phyloP scores from a whole-genome alignment of 352 stramenopile genomes.

The Pythium periplocum region DNA sequence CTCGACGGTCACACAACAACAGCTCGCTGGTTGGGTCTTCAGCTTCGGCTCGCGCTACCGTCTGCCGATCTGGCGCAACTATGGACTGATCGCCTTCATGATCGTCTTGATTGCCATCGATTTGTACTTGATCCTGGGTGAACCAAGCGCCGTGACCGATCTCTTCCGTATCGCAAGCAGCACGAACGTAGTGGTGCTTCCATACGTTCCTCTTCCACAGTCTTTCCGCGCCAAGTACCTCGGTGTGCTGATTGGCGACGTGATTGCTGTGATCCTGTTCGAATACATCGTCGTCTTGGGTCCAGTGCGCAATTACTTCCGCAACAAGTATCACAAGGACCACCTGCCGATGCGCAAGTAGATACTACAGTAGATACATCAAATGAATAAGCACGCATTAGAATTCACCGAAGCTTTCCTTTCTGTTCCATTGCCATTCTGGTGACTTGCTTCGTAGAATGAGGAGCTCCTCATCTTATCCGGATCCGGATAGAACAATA shows the following conservation, averaged over 20 bases:
- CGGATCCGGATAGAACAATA: too few relatives aligned
- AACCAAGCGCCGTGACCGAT: slow-evolving; percentile 26
- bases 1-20: slow-evolving; percentile 16
- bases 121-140: slow-evolving; percentile 25
- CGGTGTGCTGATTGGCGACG: slow-evolving; percentile 27
- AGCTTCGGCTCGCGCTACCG: slow-evolving; percentile 37
- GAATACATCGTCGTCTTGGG: slow-evolving; percentile 38
- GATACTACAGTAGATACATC: not conserved
- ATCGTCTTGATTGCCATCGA: slow-evolving; percentile 18
- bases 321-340: slow-evolving; percentile 21
- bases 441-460: too few relatives aligned
- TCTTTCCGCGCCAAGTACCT: slow-evolving; percentile 34
- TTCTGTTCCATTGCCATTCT: too few relatives aligned
- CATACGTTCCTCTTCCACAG: slow-evolving; percentile 41
- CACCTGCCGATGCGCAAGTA: slow-evolving; percentile 24
- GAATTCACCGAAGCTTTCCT: too few relatives aligned
- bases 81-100: slow-evolving; percentile 18
- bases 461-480: too few relatives aligned
- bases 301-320: slow-evolving; percentile 23
- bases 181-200: slow-evolving; percentile 44
- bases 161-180: slow-evolving; percentile 36
- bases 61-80: slow-evolving; percentile 26
- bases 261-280: slow-evolving; percentile 26
- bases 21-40: slow-evolving; percentile 16
- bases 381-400: too few relatives aligned